Evolutionary conservation across 225 moss, liverwort and hornwort species (phyloP), one percentile per base, ranked within the genome.

Genomic region (Sphagnum tenellum): DNA sequence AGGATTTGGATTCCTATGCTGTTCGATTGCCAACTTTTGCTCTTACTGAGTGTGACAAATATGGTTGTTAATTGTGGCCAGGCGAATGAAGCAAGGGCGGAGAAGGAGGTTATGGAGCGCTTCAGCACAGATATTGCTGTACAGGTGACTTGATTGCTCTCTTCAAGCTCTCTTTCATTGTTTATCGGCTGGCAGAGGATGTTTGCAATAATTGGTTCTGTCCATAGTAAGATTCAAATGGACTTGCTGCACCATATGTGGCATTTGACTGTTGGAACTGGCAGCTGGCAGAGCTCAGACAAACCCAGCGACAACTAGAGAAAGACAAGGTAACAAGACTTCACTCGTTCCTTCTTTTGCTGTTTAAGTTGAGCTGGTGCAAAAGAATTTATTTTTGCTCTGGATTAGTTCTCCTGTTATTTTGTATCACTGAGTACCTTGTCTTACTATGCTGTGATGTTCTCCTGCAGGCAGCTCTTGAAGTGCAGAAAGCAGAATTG

Each of bases 41-140:
- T 45, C 45, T 6, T 45, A 47, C n/a, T n/a, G 44, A 11, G 13
- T 61, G 60, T 5, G 44, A 46, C 9, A 52, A 52, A 9, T 52
- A 52, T 6, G 52, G 9, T 5, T 9, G 9, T 52, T 52, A 52
- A 1, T 55, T 64, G 57, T 8, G 14, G 48, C 58, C 69, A 85
- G 84, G 73, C 72, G 50, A 66, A 66, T 10, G 69, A 63, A 71
- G 61, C 74, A 61, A 78, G 64, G 65, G 73, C 70, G 59, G 78
- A 81, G 61, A 81, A 81, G 67, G 84, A 78, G 55, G 73, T 69
- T 9, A 57, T 85, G 69, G 84, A 85, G 68, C 78, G 78, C 62
- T 67, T 65, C 52, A 78, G 78, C 81, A 85, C 84, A 50, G 84
- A 85, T 62, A 81, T 85, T 62, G 84, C 84, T 78, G 64, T 85